Evolutionary conservation across 2,329 filamentous ascomycete species (phyloP), one percentile per base, ranked within the genome.

Genomic region (Fusarium sp.): DNA sequence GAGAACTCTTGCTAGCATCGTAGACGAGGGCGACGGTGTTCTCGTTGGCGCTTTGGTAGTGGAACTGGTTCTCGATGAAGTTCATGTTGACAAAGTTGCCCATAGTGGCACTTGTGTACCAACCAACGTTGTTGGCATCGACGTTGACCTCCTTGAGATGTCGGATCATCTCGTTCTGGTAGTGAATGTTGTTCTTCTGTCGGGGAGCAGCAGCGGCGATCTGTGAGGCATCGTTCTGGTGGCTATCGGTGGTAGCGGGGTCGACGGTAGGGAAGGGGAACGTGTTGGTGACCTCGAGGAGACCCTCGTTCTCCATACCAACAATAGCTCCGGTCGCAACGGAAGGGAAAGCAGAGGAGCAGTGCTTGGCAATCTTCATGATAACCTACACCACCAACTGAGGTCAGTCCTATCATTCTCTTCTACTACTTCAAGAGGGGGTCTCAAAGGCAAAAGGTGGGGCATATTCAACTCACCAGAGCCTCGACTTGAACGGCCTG

Each of bases 61-160:
- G 92, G 82, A 90, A 94, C 81, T 97, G 94, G 85, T 98, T 99
- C 87, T 99, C 96, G 80, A 99, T 92, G 78, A 97, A 94, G 84
- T 91, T 92, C 77, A 91, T 81, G 85, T 94, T 97, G 85, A 98
- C 87, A 75, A 98, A 98, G 86, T 97, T 98, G 80, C 96, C 96
- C 92, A 99, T 96, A 80, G 94, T 97, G 68, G 94, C 93, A 83
- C 94, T 97, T 61, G 94, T 97, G 84, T 99, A 99, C 94, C 94
- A 99, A 75, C 96, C 96, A 63, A 97, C 93, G 76, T 93, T 96
- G 85, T 98, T 97, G 71, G 96, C 96, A 80, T 99, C 96, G 62
- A 98, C 92, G 80, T 98, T 99, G 76, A 99, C 96, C 82, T 98
- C 96, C 79, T 95, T 91, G 67, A 98, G 84, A 80, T 96, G 94